Evolutionary conservation across 2,329 filamentous ascomycete genomes (phyloP).

Genomic region (Pseudocercospora cruenta): DNA sequence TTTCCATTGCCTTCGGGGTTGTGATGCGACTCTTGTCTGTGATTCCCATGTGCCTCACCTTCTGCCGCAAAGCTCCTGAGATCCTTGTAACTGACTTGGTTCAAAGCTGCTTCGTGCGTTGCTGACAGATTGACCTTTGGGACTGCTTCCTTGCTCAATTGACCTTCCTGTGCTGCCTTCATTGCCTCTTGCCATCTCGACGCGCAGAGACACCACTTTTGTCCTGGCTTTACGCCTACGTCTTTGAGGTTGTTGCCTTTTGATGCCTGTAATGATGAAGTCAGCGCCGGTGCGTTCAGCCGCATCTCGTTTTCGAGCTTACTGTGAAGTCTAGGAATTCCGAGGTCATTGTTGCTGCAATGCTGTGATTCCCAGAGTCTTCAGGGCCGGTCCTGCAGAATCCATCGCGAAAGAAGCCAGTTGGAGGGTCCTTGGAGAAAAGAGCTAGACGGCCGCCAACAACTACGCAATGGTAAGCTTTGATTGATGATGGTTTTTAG

Average conservation of each 20-base stretch:
- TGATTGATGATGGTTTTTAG: not conserved
- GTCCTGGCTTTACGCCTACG: constrained; percentile 13
- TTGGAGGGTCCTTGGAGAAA: constrained; percentile 22
- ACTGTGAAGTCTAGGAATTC: constrained; percentile 23
- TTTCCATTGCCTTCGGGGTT: constrained; percentile 17
- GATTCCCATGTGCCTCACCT: constrained; percentile 20
- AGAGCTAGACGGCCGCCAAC: constrained; percentile 24
- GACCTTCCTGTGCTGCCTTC: constrained; percentile 19
- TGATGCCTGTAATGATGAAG: not conserved
- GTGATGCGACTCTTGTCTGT: constrained; percentile 24
- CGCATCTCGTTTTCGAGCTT: not conserved
- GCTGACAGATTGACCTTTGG: constrained; percentile 25
- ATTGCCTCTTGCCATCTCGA: constrained; percentile 22
- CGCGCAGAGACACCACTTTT: constrained; percentile 22
- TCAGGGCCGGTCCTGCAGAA: constrained; percentile 23
- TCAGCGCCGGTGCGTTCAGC: not conserved
- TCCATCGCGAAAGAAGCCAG: constrained; percentile 26
- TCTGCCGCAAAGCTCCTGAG: constrained; percentile 25
- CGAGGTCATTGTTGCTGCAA: constrained; percentile 25
- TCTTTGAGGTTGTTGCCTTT: constrained; percentile 17
- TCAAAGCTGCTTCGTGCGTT: constrained; percentile 22
- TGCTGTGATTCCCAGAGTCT: constrained; percentile 22
- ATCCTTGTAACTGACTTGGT: constrained; percentile 23
- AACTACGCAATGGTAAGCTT: constrained; percentile 11
- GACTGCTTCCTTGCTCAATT: constrained; percentile 20